phyloP scores from a whole-genome alignment of 768 basidiomycete species.

The Amanita polypyramis region DNA sequence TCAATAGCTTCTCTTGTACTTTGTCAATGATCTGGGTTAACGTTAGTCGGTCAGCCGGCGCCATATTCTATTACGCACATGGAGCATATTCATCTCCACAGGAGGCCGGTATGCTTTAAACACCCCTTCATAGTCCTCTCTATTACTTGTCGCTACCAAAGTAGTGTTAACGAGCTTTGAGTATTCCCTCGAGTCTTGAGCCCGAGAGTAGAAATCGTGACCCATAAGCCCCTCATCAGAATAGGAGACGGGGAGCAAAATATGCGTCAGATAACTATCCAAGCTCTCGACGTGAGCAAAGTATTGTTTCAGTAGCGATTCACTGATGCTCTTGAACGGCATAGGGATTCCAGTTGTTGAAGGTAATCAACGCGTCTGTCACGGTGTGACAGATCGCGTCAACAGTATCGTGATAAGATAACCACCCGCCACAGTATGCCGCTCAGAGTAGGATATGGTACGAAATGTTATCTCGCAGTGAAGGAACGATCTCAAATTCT shows the following conservation, averaged over 20 bases:
- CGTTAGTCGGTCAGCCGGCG: neutral
- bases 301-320: conserved; percentile 30
- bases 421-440: no score
- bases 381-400: conserved; percentile 1
- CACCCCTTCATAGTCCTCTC: neutral
- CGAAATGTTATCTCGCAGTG: conserved; percentile 1
- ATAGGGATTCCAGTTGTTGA: no score
- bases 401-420: no score
- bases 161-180: conserved; percentile 31
- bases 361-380: neutral
- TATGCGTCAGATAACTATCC: conserved; percentile 26
- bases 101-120: conserved; percentile 5
- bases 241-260: conserved; percentile 17
- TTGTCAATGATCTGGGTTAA: conserved; percentile 44
- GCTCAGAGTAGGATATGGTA: conserved; percentile 36
- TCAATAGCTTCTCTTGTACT: conserved; percentile 47
- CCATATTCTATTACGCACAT: conserved; percentile 7
- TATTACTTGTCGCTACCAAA: conserved; percentile 30
- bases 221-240: neutral
- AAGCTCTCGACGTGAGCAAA: conserved; percentile 30
- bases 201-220: conserved; percentile 6
- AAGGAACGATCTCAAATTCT: neutral
- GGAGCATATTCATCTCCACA: conserved; percentile 42
- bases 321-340: conserved; percentile 9
- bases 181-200: conserved; percentile 20